phyloP scores from a whole-genome alignment of 108 stramenopile species.

The Stephanodiscus minutulus region DNA sequence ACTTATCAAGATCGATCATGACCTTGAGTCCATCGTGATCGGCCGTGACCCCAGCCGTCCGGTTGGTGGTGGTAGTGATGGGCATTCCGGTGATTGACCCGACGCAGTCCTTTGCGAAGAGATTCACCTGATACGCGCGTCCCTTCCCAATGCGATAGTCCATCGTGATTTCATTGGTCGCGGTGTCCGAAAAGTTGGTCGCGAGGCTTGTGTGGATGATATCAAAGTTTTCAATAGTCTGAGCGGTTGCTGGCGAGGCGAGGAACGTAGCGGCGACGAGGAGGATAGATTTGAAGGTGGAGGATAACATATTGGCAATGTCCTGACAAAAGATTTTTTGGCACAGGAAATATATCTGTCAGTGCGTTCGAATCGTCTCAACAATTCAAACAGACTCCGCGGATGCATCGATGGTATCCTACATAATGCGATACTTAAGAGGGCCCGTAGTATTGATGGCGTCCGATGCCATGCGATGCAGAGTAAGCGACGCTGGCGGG shows the following conservation, averaged over 20 bases:
- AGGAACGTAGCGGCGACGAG: constrained; percentile 19
- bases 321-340: neutral
- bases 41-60: constrained; percentile 5
- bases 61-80: neutral
- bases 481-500: no score
- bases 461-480: no score
- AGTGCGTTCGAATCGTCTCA: neutral
- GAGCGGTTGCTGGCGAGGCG: constrained; percentile 6
- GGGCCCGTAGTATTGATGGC: no score
- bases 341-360: neutral
- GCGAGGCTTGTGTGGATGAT: constrained; percentile 18
- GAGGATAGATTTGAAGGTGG: constrained; percentile 24
- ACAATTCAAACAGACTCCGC: no score
- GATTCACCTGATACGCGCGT: constrained; percentile 10
- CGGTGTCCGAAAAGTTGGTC: constrained; percentile 17
- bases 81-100: constrained; percentile 22
- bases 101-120: constrained; percentile 30
- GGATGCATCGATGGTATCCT: no score
- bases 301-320: neutral
- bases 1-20: constrained; percentile 19
- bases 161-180: constrained; percentile 17
- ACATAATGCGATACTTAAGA: no score
- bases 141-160: constrained; percentile 13
- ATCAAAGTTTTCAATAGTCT: constrained; percentile 37
- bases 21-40: constrained; percentile 29